These are phyloP conservation scores for Yarrowia bubula DNA, from an alignment of 805 yeast genomes.

Conservation along the genomic window DNA sequence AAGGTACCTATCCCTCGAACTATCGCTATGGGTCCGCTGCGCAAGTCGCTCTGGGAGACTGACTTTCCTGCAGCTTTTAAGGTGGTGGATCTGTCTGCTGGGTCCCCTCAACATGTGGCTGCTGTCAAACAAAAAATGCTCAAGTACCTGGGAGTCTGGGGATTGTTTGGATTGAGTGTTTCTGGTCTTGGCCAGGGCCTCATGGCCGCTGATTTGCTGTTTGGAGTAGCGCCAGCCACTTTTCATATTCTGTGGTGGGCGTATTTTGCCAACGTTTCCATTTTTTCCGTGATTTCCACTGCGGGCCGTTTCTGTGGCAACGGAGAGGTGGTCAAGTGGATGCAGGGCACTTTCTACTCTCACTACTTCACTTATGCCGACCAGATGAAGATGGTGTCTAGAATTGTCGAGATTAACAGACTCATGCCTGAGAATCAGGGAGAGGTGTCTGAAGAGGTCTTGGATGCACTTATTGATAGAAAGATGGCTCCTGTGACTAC, in stretches of 20 bases:
- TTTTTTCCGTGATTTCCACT: constrained; percentile 49
- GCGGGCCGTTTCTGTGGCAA: constrained; percentile 52
- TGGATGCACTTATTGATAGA: constrained; percentile 38
- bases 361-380: constrained; percentile 66
- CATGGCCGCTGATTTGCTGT: constrained; percentile 6
- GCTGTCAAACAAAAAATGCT: constrained; percentile 1
- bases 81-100: constrained; percentile 5
- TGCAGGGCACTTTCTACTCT: constrained; percentile 59
- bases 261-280: constrained; percentile 49
- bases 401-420: constrained; percentile 65
- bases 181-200: constrained; percentile 7
- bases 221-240: constrained; percentile 32
- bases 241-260: constrained; percentile 50
- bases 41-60: not conserved
- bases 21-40: constrained; percentile 1
- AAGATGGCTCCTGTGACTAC: constrained; percentile 47
- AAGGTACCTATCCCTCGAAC: not conserved
- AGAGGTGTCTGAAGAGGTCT: constrained; percentile 40
- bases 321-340: constrained; percentile 60
- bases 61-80: constrained; percentile 12
- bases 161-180: not conserved
- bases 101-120: not conserved
- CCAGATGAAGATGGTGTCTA: constrained; percentile 64
- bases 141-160: constrained; percentile 8
- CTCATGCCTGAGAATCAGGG: constrained; percentile 43